A percentile compares a stretch with the other conserved stretches of the same genome.
Evolutionary conservation across 345 rosid genomes (phyloP).

Genomic region (Zanthoxylum bungeanum): DNA sequence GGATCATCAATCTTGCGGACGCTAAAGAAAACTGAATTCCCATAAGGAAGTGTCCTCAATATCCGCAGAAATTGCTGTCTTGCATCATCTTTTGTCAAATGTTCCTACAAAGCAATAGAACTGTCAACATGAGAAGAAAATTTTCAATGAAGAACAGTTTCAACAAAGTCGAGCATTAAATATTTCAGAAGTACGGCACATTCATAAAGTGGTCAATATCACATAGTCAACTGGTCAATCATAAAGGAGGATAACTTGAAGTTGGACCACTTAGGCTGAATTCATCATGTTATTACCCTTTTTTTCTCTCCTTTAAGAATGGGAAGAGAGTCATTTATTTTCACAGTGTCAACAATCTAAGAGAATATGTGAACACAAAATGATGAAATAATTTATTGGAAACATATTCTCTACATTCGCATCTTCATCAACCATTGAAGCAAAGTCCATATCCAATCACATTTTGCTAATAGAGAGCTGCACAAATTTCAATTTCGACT

Average conservation of each 20-base stretch:
- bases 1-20: constrained; percentile 99
- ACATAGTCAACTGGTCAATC: not conserved
- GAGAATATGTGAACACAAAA: not conserved
- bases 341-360: not conserved
- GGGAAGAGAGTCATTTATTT: not conserved
- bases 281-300: not conserved
- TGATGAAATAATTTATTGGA: not conserved
- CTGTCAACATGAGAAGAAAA: constrained; percentile 10
- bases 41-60: constrained; percentile 80
- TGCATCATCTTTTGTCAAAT: constrained; percentile 90
- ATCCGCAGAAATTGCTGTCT: constrained; percentile 90
- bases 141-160: not conserved
- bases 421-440: not conserved
- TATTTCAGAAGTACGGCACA: not conserved
- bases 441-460: not conserved
- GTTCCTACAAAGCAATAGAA: constrained; percentile 50
- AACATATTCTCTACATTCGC: not conserved
- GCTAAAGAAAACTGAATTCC: constrained; percentile 88
- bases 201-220: not conserved
- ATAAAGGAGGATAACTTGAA: not conserved
- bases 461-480: not conserved
- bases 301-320: not conserved
- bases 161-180: not conserved
- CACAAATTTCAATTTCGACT: not conserved
- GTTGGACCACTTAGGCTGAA: not conserved